Base-by-base conservation (phyloP, 1,284 basidiomycete species). In the Trichosporon inkin region DNA sequence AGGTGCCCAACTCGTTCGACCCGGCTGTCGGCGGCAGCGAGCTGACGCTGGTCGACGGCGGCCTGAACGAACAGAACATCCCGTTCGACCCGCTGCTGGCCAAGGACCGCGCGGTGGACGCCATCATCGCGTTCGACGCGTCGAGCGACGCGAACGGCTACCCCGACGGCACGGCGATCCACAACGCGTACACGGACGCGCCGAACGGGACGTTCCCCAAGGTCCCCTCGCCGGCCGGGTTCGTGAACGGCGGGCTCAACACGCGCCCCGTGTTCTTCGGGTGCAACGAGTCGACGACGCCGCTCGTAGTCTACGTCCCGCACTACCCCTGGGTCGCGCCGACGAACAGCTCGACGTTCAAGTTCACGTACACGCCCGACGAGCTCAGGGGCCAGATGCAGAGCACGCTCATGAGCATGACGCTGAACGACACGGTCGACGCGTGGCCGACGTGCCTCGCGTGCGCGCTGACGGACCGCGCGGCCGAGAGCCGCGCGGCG, bases 231-330 rank as follows among this genome's bases (percentile, higher is more conserved):
- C 67, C 72, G 3, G 77, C 79, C 60, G 80, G 80, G 0, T 81
- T 83, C 53, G 71, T 84, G 67, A 81, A 81, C 58, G 75, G 77
- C 20, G 82, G 82, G 10, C 75, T 80, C 38, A 83, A 82, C 71
- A 75, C 75, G 0, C 77, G 81, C 22, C 83, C 83, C 3, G 79
- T 78, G 0, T 74, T 76, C 65, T 73, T 74, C 55, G 71, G 77
- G 2, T 71, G 71, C 60, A 76, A 76, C 61, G 75, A 74, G 49
- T 77, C 76, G 34, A 71, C 70, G 11, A 78, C 79, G 4, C 79
- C 80, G 6, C 57, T 81, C 11, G 65, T 81, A 41, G 67, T 79
- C 55, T 81, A 81, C 69, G 55, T 81, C 19, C 79, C 80, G 17
- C 77, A 71, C 63, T 82, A 81, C 63, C 81, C 81, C 8, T 82